Base-by-base conservation (phyloP, 1,139 yeast genomes). In the Lipomyces yarrowii region DNA sequence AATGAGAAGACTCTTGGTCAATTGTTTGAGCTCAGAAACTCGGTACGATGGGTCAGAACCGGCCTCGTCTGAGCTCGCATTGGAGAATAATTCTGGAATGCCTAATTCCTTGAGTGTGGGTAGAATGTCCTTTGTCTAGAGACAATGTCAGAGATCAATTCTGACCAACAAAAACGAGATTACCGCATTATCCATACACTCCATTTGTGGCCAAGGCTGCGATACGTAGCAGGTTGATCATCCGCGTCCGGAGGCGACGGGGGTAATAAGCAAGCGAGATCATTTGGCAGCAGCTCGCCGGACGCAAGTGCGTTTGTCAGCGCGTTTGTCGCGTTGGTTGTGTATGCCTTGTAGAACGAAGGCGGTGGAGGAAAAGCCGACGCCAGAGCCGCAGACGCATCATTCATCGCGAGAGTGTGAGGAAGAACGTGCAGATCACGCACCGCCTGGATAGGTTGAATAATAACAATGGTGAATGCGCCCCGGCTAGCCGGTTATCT, bases 301-400 rank as follows among this genome's bases (percentile, higher is more conserved):
- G 35, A 42, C 11, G 58, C 51, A 6, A 61, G 46, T 30, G 57
- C 55, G 15, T 61, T 59, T 35, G 62, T 64, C 15, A 55, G 46
- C 66, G 32, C 71, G 65, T 6, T 23, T 23, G 55, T 52, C 10
- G 55, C 33, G 55, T 63, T 63, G 53, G 53, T 6, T 37, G 67
- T 53, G 52, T 60, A 52, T 51, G 59, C 57, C 18, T 52, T 46
- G 73, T 85, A 85, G 76, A 84, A 89, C 30, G 88, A 87, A 10
- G 97, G 97, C 2, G 97, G 97, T 1, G 94, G 93, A 1, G 97
- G 97, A 71, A 88, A 91, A 63, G 91, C 82, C 13, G 96, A 86
- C 35, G 94, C 75, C 37, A 80, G 74, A 33, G 78, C 79, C 21
- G 75, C 72, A 55, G 37, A 32, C 76, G 56, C 35, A 54, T 61